Conservation (phyloP, 83 land plant species). For the Isoetes engelmannii region DNA sequence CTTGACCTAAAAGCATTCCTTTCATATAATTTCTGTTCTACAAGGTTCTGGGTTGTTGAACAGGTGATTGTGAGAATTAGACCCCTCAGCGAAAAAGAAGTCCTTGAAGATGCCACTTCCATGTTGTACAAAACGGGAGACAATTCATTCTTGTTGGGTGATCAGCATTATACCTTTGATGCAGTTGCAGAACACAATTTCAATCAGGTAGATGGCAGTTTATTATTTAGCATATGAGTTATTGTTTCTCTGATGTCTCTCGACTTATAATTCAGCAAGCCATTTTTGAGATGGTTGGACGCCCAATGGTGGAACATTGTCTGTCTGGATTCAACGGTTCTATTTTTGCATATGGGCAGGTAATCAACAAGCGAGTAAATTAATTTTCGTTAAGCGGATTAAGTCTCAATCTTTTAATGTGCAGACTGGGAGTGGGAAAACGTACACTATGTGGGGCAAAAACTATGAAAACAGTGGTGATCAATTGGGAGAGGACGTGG, state of each 20-base stretch:
- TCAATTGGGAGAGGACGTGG: conserved; percentile 18
- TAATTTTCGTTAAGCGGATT: not conserved
- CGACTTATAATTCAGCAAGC: not conserved
- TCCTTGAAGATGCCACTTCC: not conserved
- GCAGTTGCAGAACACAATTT: not conserved
- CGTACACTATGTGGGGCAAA: conserved; percentile 34
- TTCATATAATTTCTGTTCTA: too few species aligned
- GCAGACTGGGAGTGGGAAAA: conserved; percentile 45
- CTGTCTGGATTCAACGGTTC: conserved; percentile 22
- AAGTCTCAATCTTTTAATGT: conserved; percentile 9
- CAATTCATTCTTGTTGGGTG: not conserved
- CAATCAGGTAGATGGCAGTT: not conserved
- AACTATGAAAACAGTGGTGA: conserved; percentile 22
- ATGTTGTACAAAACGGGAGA: not conserved
- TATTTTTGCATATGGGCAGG: conserved; percentile 32
- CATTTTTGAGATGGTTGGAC: conserved; percentile 20
- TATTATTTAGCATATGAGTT: not conserved
- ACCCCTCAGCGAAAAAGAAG: not conserved
- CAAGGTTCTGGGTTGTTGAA: not conserved
- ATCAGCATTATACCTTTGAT: not conserved
- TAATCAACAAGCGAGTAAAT: not conserved
- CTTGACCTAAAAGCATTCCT: too few species aligned
- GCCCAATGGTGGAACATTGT: conserved; percentile 31
- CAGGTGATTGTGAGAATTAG: not conserved
- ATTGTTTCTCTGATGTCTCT: not conserved